Percentiles rank a stretch among this genome's conserved stretches.
phyloP scores from a whole-genome alignment of 2,329 filamentous ascomycete species.

The Colletotrichum sansevieriae region DNA sequence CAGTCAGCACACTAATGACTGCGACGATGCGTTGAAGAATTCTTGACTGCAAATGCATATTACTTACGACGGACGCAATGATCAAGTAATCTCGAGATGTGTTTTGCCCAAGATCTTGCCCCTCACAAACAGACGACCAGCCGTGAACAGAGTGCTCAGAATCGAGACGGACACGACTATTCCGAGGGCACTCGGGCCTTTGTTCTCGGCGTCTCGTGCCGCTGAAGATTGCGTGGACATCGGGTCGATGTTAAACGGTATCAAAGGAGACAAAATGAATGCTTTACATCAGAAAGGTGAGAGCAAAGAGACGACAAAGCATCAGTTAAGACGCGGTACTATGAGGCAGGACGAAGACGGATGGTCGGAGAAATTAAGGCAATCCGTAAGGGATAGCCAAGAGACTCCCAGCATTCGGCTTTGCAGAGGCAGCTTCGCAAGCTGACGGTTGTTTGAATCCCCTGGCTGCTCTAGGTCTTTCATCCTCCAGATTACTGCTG shows the following conservation, averaged over 20 bases:
- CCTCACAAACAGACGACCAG: conserved; percentile 49
- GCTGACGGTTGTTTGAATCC: not conserved
- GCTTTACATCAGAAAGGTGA: too few relatives aligned
- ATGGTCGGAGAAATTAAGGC: not conserved
- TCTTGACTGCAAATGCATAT: not conserved
- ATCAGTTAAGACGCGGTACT: not conserved
- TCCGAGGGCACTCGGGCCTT: conserved; percentile 50
- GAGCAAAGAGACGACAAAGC: not conserved
- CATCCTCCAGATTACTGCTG: not conserved
- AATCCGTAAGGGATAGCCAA: not conserved
- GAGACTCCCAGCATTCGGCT: not conserved
- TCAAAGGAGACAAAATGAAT: not conserved
- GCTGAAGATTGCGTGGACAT: conserved; percentile 1
- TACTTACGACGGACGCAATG: conserved; percentile 49
- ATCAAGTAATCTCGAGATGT: conserved; percentile 56
- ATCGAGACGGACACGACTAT: conserved; percentile 49
- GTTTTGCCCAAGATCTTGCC: conserved; percentile 48
- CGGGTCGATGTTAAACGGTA: not conserved
- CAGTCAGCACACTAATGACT: not conserved
- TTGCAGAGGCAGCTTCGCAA: not conserved
- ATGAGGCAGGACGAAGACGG: not conserved
- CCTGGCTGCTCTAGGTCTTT: too few relatives aligned
- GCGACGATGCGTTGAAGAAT: not conserved
- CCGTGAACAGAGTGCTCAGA: conserved; percentile 48
- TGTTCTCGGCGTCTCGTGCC: conserved; percentile 34